Evolutionary conservation across 2,329 filamentous ascomycete species (phyloP).

Genomic region (Fusarium protoensiforme): DNA sequence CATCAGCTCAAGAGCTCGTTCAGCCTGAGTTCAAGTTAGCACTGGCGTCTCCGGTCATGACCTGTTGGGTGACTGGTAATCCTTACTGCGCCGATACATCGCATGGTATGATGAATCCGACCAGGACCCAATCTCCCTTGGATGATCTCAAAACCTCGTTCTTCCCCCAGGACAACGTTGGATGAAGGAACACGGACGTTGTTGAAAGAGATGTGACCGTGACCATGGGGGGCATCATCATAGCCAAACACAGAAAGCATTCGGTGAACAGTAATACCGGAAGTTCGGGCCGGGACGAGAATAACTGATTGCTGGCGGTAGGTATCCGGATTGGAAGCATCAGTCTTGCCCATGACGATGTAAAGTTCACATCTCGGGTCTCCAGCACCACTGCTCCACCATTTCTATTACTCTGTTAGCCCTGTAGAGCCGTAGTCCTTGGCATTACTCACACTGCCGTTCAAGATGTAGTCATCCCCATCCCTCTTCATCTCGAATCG

Average conservation of each 20-base stretch:
- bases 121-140: constrained; percentile 5
- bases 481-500: neutral
- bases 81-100: neutral
- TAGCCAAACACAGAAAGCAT: neutral
- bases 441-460: neutral
- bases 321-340: neutral
- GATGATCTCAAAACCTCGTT: constrained; percentile 2
- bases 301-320: neutral
- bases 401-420: neutral
- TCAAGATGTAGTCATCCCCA: neutral
- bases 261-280: neutral
- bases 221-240: neutral
- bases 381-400: neutral
- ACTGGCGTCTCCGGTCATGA: neutral
- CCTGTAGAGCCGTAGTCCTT: neutral
- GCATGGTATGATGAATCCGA: constrained; percentile 6
- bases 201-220: neutral
- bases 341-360: neutral
- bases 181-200: neutral
- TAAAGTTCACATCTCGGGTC: neutral
- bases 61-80: neutral
- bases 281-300: neutral
- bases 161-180: neutral
- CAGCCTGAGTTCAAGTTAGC: neutral
- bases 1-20: neutral